phyloP scores from a whole-genome alignment of 2,329 filamentous ascomycete species.

The Penicillium sumatraense region DNA sequence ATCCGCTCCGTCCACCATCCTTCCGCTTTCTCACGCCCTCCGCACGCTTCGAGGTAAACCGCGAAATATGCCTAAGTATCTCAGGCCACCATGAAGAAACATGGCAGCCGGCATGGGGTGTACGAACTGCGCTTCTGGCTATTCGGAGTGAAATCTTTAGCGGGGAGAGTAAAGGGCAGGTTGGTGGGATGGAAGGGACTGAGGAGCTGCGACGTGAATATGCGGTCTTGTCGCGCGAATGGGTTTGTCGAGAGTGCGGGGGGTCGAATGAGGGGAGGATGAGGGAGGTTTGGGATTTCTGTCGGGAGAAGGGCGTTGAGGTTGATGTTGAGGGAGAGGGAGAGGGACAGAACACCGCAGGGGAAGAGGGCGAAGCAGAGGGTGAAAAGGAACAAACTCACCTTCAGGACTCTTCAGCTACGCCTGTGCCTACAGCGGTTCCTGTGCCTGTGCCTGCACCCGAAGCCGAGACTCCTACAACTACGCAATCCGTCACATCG shows the following conservation, averaged over 20 bases:
- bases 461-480: not conserved
- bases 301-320: slow-evolving; percentile 39
- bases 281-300: slow-evolving; percentile 36
- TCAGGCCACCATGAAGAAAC: slow-evolving; percentile 96
- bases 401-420: not conserved
- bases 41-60: slow-evolving; percentile 92
- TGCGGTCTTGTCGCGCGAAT: slow-evolving; percentile 68
- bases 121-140: slow-evolving; percentile 80
- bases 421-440: not conserved
- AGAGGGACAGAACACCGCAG: slow-evolving; percentile 49
- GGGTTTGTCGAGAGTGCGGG: slow-evolving; percentile 72
- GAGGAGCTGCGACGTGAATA: slow-evolving; percentile 69
- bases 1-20: slow-evolving; percentile 89
- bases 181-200: slow-evolving; percentile 83
- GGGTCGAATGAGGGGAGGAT: slow-evolving; percentile 54
- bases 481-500: not conserved
- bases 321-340: slow-evolving; percentile 38
- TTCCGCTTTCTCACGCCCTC: slow-evolving; percentile 94
- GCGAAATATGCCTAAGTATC: slow-evolving; percentile 95
- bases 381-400: not conserved
- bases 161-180: slow-evolving; percentile 81
- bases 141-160: slow-evolving; percentile 87
- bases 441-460: not conserved
- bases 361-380: slow-evolving; percentile 16
- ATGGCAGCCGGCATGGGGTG: slow-evolving; percentile 98